Evolutionary conservation across 148 eudicot genomes (phyloP).

Genomic region (Persicaria maculosa): DNA sequence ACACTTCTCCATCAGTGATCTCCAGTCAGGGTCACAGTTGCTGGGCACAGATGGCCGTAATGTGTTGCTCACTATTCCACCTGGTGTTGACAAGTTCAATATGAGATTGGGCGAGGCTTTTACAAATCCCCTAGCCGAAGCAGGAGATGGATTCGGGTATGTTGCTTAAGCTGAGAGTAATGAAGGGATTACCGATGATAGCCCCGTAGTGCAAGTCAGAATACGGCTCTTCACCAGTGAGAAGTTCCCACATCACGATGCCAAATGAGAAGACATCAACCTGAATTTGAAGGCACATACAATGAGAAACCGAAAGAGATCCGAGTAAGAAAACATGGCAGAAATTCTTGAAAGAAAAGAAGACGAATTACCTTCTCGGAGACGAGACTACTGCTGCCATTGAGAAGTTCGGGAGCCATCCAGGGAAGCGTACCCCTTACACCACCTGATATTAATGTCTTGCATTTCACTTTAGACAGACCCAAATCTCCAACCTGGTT

Average conservation of each 20-base stretch:
- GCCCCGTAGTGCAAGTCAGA: conserved; percentile 11
- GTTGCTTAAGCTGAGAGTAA: background rate
- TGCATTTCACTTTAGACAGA: conserved; percentile 14
- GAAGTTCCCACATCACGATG: conserved; percentile 16
- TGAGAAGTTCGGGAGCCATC: conserved; percentile 20
- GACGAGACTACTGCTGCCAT: conserved; percentile 15
- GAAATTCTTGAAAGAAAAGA: too few species aligned
- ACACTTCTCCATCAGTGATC: conserved; percentile 79
- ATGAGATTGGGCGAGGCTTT: background rate
- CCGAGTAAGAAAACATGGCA: background rate
- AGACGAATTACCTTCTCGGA: conserved; percentile 12
- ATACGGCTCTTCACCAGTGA: conserved; percentile 13
- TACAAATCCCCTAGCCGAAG: background rate
- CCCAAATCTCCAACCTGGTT: conserved; percentile 19
- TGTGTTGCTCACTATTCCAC: conserved; percentile 92
- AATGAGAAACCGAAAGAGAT: background rate
- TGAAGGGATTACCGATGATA: conserved; percentile 11
- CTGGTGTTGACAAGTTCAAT: conserved; percentile 20
- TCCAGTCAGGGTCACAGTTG: conserved; percentile 76
- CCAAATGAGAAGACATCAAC: conserved; percentile 20
- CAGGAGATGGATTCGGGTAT: background rate
- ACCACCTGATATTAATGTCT: conserved; percentile 14
- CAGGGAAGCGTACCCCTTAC: conserved; percentile 16
- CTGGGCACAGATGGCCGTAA: conserved; percentile 80
- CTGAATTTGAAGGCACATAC: conserved; percentile 10